Percentiles rank a stretch among this genome's conserved stretches.
These are phyloP conservation scores for Penicillium sp. DNA, from an alignment of 2,329 filamentous ascomycete species.

Conservation along the genomic window DNA sequence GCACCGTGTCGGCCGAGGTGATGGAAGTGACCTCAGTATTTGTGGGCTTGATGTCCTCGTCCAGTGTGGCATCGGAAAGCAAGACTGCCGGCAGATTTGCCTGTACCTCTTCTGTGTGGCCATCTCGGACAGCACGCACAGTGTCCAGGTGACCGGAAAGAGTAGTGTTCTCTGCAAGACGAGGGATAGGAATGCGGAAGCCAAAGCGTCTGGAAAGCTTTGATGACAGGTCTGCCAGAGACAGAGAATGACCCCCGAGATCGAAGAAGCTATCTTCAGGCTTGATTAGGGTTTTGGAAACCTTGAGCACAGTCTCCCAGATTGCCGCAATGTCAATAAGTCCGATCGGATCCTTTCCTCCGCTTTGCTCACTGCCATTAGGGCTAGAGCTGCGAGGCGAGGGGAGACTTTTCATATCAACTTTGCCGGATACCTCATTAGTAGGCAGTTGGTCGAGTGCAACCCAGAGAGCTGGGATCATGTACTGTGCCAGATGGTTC, in stretches of 20 bases:
- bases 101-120: conserved; percentile 71
- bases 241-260: conserved; percentile 73
- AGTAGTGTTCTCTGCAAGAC: conserved; percentile 69
- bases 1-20: conserved; percentile 65
- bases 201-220: conserved; percentile 68
- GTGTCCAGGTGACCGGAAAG: conserved; percentile 70
- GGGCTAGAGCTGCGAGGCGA: conserved; percentile 57
- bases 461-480: conserved; percentile 79
- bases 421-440: conserved; percentile 75
- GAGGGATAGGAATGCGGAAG: conserved; percentile 68
- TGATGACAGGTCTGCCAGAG: conserved; percentile 73
- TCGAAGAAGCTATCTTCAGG: conserved; percentile 77
- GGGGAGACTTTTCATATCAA: conserved; percentile 70
- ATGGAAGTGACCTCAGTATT: conserved; percentile 57
- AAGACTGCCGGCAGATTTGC: conserved; percentile 71
- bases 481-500: conserved; percentile 72
- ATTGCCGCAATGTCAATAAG: conserved; percentile 67
- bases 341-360: conserved; percentile 62
- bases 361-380: conserved; percentile 46
- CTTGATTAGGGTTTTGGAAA: conserved; percentile 62
- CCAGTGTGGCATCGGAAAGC: conserved; percentile 64
- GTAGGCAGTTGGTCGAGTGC: conserved; percentile 69
- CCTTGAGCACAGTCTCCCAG: conserved; percentile 69
- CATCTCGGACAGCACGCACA: conserved; percentile 68
- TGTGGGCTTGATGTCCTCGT: conserved; percentile 65